Evolutionary conservation across 2,329 filamentous ascomycete genomes (phyloP), one percentile per base, ranked within the genome.

Genomic region (Cadophora gregata): DNA sequence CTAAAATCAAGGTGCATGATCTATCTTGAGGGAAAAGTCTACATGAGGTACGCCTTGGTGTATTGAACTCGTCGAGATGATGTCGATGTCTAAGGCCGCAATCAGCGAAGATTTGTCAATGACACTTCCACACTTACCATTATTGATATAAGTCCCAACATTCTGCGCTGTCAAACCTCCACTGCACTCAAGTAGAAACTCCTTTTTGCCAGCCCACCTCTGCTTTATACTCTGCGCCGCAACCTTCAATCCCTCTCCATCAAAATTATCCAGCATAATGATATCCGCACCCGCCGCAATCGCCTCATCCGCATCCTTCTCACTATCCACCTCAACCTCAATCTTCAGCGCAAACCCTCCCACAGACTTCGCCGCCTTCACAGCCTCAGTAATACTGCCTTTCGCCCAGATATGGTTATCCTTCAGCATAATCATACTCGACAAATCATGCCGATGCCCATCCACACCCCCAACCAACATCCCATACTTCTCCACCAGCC

Each of bases 321-420:
- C 89, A 74, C 84, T 91, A 81, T 95, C 93, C 56, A 96, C 96
- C 82, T 99, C 95, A 27, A 99, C 96, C 82, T 99, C 96, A 48
- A 99, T 86, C 84, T 98, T 99, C 67, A 97, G 84, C 48, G 92
- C 88, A 80, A 98, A 99, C 0, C 96, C 96, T 9, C 89, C 95
- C 0, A 90, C 93, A 12, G 89, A 85, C 78, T 93, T 93, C 27
- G 96, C 96, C 1, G 95, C 93, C 48, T 83, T 83, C 27, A 99
- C 94, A 6, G 96, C 96, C 25, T 91, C 88, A 1, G 91, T 89
- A 78, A 99, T 98, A 77, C 91, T 92, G 29, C 90, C 90, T 63
- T 91, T 90, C 69, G 93, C 93, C 91, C 95, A 97, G 65, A 99
- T 90, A 80, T 99, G 96, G 80, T 99, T 99, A 80, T 99, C 96